A percentile compares a stretch with the other conserved stretches of the same genome.
phyloP scores from a whole-genome alignment of 768 basidiomycete species.

The Strobilomyces confusus region DNA sequence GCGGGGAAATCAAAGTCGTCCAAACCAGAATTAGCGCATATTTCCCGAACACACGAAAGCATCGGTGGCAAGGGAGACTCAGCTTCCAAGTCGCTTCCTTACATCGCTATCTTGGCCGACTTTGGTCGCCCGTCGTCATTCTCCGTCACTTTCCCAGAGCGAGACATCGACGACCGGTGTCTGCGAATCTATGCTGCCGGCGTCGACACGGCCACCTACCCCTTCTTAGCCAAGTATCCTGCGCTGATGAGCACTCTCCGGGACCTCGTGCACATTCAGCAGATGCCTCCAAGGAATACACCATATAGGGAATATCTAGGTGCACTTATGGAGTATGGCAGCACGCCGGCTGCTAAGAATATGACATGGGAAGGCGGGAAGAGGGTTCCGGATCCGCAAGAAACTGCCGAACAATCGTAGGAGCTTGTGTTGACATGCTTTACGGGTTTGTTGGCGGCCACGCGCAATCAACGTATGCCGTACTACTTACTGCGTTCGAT shows the following conservation, averaged over 20 bases:
- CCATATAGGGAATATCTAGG: neutral
- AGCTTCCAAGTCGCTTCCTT: too few relatives aligned
- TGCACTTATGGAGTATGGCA: slow-evolving; percentile 2
- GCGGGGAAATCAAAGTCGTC: neutral
- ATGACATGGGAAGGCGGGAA: slow-evolving; percentile 9
- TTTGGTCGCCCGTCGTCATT: neutral
- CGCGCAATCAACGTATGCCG: too few relatives aligned
- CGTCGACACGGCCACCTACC: neutral
- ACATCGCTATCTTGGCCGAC: slow-evolving; percentile 9
- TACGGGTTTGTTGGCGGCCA: too few relatives aligned
- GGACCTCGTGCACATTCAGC: neutral
- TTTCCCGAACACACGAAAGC: neutral
- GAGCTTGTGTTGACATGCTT: too few relatives aligned
- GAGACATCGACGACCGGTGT: neutral
- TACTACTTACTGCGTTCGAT: too few relatives aligned
- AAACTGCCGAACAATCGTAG: too few relatives aligned
- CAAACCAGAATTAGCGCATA: neutral
- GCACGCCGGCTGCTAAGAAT: neutral
- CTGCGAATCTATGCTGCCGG: slow-evolving; percentile 6
- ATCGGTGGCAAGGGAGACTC: neutral
- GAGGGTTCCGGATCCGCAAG: neutral
- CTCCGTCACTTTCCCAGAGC: slow-evolving; percentile 1
- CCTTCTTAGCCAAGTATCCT: slow-evolving; percentile 2
- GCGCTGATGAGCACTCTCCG: neutral
- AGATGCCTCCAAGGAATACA: neutral